Conservation (phyloP, 495 filamentous ascomycete genomes). For the Xylaria venustula region DNA sequence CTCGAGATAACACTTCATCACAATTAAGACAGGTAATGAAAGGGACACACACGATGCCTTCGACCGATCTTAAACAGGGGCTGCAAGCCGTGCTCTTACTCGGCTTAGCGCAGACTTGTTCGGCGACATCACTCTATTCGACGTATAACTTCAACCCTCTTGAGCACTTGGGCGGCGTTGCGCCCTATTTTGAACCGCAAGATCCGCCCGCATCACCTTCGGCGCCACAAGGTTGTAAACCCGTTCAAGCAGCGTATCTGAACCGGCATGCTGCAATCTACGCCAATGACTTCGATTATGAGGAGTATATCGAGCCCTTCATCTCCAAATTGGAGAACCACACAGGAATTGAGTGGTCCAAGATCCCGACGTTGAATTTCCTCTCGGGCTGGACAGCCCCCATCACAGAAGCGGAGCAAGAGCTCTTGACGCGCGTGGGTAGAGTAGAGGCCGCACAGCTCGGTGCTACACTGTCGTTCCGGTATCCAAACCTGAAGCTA, state of each 20-base stretch:
- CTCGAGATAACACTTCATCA: neutral
- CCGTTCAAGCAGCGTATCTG: constrained; percentile 42
- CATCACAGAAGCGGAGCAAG: constrained; percentile 41
- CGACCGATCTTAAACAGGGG: neutral
- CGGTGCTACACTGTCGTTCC: constrained; percentile 38
- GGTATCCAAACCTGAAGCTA: constrained; percentile 41
- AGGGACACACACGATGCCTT: neutral
- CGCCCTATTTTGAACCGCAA: constrained; percentile 49
- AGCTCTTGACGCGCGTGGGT: constrained; percentile 43
- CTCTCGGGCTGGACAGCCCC: constrained; percentile 41
- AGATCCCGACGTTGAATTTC: constrained; percentile 39
- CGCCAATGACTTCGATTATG: constrained; percentile 49
- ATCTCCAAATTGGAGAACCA: constrained; percentile 43
- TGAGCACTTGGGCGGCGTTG: constrained; percentile 46
- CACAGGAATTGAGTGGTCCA: constrained; percentile 34
- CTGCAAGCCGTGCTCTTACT: neutral
- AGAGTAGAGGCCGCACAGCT: constrained; percentile 43
- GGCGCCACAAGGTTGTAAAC: constrained; percentile 41
- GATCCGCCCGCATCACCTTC: constrained; percentile 40
- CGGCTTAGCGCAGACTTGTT: constrained; percentile 11
- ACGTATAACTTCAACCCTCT: constrained; percentile 46
- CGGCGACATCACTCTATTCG: constrained; percentile 28
- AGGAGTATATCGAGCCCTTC: constrained; percentile 48
- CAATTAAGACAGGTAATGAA: neutral
- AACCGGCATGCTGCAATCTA: constrained; percentile 49